These are phyloP conservation scores for Actinomortierella wolfii DNA, from an alignment of 371 early-diverging fungal species.

Conservation along the genomic window DNA sequence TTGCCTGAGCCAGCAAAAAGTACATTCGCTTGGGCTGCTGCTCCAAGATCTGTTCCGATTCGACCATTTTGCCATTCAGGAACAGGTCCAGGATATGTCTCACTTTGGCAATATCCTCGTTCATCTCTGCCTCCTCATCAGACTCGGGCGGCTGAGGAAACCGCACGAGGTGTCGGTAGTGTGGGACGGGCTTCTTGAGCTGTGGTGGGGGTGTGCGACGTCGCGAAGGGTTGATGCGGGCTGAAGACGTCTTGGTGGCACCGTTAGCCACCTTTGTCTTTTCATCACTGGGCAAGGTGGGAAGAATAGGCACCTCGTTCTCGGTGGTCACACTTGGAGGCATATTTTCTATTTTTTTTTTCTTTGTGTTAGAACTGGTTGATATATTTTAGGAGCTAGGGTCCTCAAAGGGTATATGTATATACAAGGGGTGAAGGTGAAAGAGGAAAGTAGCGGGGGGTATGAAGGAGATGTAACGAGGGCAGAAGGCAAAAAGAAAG, in stretches of 20 bases:
- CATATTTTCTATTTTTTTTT: slow-evolving; percentile 12
- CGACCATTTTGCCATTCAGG: slow-evolving; percentile 27
- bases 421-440: neutral
- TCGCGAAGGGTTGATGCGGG: slow-evolving; percentile 28
- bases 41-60: slow-evolving; percentile 24
- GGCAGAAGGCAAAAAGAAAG: neutral
- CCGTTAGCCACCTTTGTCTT: too few species aligned
- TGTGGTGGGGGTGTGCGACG: slow-evolving; percentile 35
- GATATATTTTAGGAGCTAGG: too few species aligned
- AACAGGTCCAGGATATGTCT: slow-evolving; percentile 31
- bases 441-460: neutral
- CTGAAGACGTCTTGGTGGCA: too few species aligned
- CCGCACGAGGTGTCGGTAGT: slow-evolving; percentile 39
- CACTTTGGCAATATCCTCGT: slow-evolving; percentile 24
- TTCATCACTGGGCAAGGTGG: too few species aligned
- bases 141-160: slow-evolving; percentile 21
- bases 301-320: too few species aligned
- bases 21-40: slow-evolving; percentile 25
- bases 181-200: slow-evolving; percentile 43
- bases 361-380: too few species aligned
- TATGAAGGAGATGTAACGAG: neutral
- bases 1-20: slow-evolving; percentile 22
- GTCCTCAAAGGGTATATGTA: neutral
- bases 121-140: slow-evolving; percentile 36
- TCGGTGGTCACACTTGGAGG: slow-evolving; percentile 33